These are phyloP conservation scores for Fonsecaea pugnacius DNA, from an alignment of 2,329 filamentous ascomycete genomes.

Conservation along the genomic window DNA sequence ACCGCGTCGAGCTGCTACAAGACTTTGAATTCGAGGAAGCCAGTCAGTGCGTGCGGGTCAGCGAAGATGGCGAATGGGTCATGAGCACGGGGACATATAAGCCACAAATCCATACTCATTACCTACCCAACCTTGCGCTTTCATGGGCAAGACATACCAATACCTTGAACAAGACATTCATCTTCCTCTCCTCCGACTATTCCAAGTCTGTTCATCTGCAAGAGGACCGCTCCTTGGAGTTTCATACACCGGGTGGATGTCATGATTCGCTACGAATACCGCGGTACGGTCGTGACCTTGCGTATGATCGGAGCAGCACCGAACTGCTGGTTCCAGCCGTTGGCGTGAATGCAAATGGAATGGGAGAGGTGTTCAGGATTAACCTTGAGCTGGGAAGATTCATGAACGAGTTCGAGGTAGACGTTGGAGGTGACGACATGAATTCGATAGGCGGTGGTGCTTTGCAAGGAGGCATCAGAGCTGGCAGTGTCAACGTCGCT, in stretches of 20 bases:
- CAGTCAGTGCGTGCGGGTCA: slow-evolving; percentile 84
- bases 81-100: slow-evolving; percentile 85
- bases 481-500: slow-evolving; percentile 83
- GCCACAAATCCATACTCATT: slow-evolving; percentile 92
- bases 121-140: slow-evolving; percentile 89
- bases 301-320: slow-evolving; percentile 79
- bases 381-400: slow-evolving; percentile 92
- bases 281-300: slow-evolving; percentile 85
- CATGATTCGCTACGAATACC: slow-evolving; percentile 90
- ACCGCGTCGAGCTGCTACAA: slow-evolving; percentile 90
- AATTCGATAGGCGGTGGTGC: slow-evolving; percentile 68
- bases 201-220: slow-evolving; percentile 94
- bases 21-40: slow-evolving; percentile 99
- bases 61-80: slow-evolving; percentile 95
- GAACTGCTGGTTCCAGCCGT: slow-evolving; percentile 88
- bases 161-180: slow-evolving; percentile 86
- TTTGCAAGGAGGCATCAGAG: slow-evolving; percentile 82
- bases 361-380: slow-evolving; percentile 88
- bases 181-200: slow-evolving; percentile 86
- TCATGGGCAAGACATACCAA: slow-evolving; percentile 92
- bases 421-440: slow-evolving; percentile 83
- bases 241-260: slow-evolving; percentile 85
- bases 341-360: slow-evolving; percentile 80
- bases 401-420: slow-evolving; percentile 90
- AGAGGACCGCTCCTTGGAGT: slow-evolving; percentile 85